Percentiles rank a stretch among this genome's conserved stretches.
These are phyloP conservation scores for cucumber (Cucumis sativus) DNA, from an alignment of 306 rosid species.

Conservation along the genomic window Cucumber_9930_V3 NC_026657.2:22363501-22364000, in stretches of 20 bases:
- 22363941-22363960: background rate
- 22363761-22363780: slow-evolving; percentile 8
- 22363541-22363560: background rate
- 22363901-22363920: slow-evolving; percentile 9
- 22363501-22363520: slow-evolving; percentile 18
- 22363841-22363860: slow-evolving; percentile 8
- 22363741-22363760: slow-evolving; percentile 22
- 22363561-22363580: background rate
- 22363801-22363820: background rate
- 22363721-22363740: slow-evolving; percentile 54
- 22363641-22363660: slow-evolving; percentile 21
- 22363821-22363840: slow-evolving; percentile 8
- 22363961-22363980: background rate
- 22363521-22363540: background rate
- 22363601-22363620: slow-evolving; percentile 24
- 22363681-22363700: slow-evolving; percentile 13
- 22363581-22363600: slow-evolving; percentile 20
- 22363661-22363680: slow-evolving; percentile 62
- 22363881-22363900: slow-evolving; percentile 3
- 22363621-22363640: slow-evolving; percentile 21
- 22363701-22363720: slow-evolving; percentile 8
- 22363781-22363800: background rate
- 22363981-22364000: background rate
- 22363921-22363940: slow-evolving; percentile 28
- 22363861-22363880: background rate